A percentile compares a stretch with the other conserved stretches of the same genome.
Conservation (phyloP, 306 rosid genomes). For the Cicer cuneatum region DNA sequence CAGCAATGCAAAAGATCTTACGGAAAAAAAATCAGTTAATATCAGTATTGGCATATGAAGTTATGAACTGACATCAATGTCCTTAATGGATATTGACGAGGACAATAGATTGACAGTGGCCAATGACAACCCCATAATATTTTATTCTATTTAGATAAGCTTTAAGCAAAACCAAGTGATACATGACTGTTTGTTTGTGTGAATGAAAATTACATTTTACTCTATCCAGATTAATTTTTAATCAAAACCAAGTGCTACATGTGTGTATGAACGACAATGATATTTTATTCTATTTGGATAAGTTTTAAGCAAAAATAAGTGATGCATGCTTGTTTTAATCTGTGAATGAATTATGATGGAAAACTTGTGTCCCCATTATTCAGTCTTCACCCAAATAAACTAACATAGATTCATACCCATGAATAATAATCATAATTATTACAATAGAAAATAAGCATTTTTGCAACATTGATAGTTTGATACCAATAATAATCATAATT, state of each 20-base stretch:
- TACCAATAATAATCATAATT: not conserved
- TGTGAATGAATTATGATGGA: not conserved
- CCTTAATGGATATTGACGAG: constrained; percentile 11
- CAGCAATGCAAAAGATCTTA: constrained; percentile 9
- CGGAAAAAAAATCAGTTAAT: not conserved
- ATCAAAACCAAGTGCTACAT: constrained; percentile 11
- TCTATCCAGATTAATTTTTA: not conserved
- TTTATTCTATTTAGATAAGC: constrained; percentile 19
- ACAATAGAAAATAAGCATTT: constrained; percentile 34
- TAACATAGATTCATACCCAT: constrained; percentile 21
- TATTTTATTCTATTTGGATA: not conserved
- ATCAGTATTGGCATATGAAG: constrained; percentile 23
- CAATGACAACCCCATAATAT: constrained; percentile 18
- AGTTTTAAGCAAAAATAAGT: not conserved
- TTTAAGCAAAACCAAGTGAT: constrained; percentile 33
- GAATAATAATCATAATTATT: not conserved
- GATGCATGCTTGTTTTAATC: not conserved
- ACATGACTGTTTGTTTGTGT: constrained; percentile 20
- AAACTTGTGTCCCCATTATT: constrained; percentile 14
- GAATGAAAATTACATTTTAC: constrained; percentile 36
- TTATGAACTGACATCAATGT: constrained; percentile 21
- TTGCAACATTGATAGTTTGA: constrained; percentile 14
- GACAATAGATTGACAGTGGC: constrained; percentile 11
- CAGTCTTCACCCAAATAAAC: constrained; percentile 35
- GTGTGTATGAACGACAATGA: not conserved